These are phyloP conservation scores for Ceratocystis diversiconidia DNA, from an alignment of 2,329 filamentous ascomycete genomes.

Conservation along the genomic window DNA sequence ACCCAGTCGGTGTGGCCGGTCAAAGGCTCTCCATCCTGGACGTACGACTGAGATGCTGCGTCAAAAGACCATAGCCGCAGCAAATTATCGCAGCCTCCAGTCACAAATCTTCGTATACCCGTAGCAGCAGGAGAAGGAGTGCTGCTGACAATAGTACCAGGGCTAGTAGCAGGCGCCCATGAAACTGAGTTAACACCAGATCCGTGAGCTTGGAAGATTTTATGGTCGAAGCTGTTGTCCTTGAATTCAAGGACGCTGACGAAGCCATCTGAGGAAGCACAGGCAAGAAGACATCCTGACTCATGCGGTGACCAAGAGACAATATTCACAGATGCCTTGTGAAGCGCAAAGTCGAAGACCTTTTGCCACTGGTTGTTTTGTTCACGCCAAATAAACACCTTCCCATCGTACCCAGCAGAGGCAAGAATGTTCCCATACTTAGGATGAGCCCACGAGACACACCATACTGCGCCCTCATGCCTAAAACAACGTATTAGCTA, in stretches of 20 bases:
- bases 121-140: conserved; percentile 43
- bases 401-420: conserved; percentile 89
- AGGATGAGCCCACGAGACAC: conserved; percentile 92
- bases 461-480: conserved; percentile 96
- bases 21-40: conserved; percentile 49
- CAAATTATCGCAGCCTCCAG: conserved; percentile 83
- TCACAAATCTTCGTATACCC: conserved; percentile 72
- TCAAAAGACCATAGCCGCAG: conserved; percentile 89
- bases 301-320: conserved; percentile 97
- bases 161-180: conserved; percentile 77
- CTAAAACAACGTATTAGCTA: conserved; percentile 31
- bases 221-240: conserved; percentile 83
- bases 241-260: conserved; percentile 94
- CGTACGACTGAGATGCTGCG: conserved; percentile 44
- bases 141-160: conserved; percentile 72
- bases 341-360: conserved; percentile 83
- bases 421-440: conserved; percentile 98
- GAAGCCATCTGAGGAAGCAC: conserved; percentile 84
- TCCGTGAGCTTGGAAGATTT: conserved; percentile 80
- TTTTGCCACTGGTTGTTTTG: conserved; percentile 62
- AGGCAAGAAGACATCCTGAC: conserved; percentile 84
- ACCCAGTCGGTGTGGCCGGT: conserved; percentile 91
- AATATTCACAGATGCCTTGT: conserved; percentile 94
- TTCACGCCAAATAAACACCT: conserved; percentile 97
- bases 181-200: conserved; percentile 91